Evolutionary conservation across 148 eudicot genomes (phyloP), one percentile per base, ranked within the genome.

Genomic region (Cornus suecica): DNA sequence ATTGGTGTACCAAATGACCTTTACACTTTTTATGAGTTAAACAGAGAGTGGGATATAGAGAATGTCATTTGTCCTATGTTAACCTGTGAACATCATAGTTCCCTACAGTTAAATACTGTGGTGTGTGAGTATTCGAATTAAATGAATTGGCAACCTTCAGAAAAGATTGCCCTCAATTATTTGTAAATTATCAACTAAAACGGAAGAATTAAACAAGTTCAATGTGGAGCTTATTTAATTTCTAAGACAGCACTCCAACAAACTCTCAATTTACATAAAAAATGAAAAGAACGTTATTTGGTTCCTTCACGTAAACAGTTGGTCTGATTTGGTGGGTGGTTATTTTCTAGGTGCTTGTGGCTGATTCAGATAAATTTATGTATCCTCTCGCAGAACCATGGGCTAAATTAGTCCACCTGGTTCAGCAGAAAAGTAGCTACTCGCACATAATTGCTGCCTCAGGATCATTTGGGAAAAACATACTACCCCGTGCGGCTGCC

Each of bases 401-500:
- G 97, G 94, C 97, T 45, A 90, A 84, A 74, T 82, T 94, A 79
- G 81, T 94, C 70, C 89, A 89, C 64, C 25, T 86, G 74, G 86
- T 91, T 77, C 97, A 92, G 82, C 84, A 84, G 78, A 84, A 82
- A 81, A 84, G 84, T 68, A 79, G 83, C 75, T 92, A 92, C 81
- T 88, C 99, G 11, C 97, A 94, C 79, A 86, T 94, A 69, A 70
- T 92, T 74, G 77, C 99, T 62, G 87, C 92, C 63, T 91, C 97
- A 37, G 79, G 96, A 68, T 92, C 99, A 74, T 94, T 94, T 83
- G 99, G 97, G 61, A 94, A 94, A 84, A 92, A 94, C 77, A 84
- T 92, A 67, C 75, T 94, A 65, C 99, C 97, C 26, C 96, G 97
- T 77, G 97, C 97, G 37, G 96, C 99, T 82, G 96, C 99, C 70